Conservation (phyloP, 257 asterid genomes). For the Petunia axillaris region DNA sequence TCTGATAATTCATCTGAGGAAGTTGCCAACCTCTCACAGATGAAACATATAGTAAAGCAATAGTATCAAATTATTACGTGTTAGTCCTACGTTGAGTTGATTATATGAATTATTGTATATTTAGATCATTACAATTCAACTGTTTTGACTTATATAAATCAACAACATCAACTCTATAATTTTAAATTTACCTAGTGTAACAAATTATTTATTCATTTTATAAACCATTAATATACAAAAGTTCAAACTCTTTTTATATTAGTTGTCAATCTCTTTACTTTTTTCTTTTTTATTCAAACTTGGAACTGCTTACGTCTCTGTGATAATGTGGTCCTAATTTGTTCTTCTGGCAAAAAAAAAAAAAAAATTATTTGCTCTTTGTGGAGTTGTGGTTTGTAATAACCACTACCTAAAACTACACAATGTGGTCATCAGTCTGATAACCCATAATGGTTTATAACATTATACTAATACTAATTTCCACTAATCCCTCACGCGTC, state of each 20-base stretch:
- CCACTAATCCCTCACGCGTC: conserved; percentile 3
- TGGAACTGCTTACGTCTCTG: neutral
- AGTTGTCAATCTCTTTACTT: too few species aligned
- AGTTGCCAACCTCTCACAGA: neutral
- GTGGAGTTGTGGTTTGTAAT: conserved; percentile 17
- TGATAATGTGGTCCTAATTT: conserved; percentile 18
- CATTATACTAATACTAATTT: neutral
- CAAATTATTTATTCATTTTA: too few species aligned
- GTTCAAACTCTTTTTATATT: too few species aligned
- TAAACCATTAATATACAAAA: too few species aligned
- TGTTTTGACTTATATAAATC: too few species aligned
- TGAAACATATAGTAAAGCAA: neutral
- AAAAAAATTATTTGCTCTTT: neutral
- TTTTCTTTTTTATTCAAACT: neutral
- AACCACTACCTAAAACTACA: conserved; percentile 24
- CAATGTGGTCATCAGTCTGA: conserved; percentile 15
- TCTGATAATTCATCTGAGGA: conserved; percentile 15
- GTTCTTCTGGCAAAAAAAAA: too few species aligned
- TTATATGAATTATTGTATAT: neutral
- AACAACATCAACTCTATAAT: too few species aligned
- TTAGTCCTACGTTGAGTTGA: neutral
- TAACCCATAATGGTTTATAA: conserved; percentile 13
- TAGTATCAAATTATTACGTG: neutral
- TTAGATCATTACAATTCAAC: neutral
- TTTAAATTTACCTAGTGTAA: too few species aligned